These are phyloP conservation scores for Dichotomopilus funicola DNA, from an alignment of 2,329 filamentous ascomycete species.

Conservation along the genomic window DNA sequence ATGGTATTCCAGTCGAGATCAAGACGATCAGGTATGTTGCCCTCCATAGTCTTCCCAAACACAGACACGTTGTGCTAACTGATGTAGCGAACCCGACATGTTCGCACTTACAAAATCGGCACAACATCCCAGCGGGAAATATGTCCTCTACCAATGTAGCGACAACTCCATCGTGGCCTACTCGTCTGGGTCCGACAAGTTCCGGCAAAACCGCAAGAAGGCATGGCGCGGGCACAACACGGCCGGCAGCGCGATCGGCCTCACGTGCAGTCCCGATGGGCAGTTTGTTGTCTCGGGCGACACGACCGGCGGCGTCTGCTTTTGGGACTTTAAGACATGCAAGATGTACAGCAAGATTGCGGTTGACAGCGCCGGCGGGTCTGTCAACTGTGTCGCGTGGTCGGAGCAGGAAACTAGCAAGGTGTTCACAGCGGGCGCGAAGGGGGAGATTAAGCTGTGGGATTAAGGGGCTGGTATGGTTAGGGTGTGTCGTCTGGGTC, in stretches of 20 bases:
- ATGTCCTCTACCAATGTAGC: slow-evolving; percentile 84
- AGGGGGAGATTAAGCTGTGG: slow-evolving; percentile 88
- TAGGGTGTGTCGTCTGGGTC: slow-evolving; percentile 4
- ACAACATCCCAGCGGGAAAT: slow-evolving; percentile 83
- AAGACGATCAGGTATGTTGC: slow-evolving; percentile 61
- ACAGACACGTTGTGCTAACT: neutral
- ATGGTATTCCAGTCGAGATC: slow-evolving; percentile 80
- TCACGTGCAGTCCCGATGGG: slow-evolving; percentile 83
- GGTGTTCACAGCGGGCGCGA: slow-evolving; percentile 81
- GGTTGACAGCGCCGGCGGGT: slow-evolving; percentile 72
- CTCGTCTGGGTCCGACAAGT: slow-evolving; percentile 78
- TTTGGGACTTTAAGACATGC: slow-evolving; percentile 99
- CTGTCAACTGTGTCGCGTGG: slow-evolving; percentile 86
- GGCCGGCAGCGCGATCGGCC: slow-evolving; percentile 84
- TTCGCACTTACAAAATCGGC: slow-evolving; percentile 86
- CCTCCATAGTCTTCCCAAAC: slow-evolving; percentile 37
- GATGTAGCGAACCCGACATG: slow-evolving; percentile 82
- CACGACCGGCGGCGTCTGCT: slow-evolving; percentile 81
- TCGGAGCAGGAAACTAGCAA: slow-evolving; percentile 97
- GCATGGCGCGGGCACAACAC: slow-evolving; percentile 94
- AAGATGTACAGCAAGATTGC: slow-evolving; percentile 98
- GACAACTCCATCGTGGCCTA: slow-evolving; percentile 98
- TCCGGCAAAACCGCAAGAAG: slow-evolving; percentile 97
- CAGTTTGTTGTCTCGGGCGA: slow-evolving; percentile 87
- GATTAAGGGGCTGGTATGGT: slow-evolving; percentile 50